A percentile compares a stretch with the other conserved stretches of the same genome.
phyloP scores from a whole-genome alignment of 768 basidiomycete species.

The Leucocoprinus leucothites region DNA sequence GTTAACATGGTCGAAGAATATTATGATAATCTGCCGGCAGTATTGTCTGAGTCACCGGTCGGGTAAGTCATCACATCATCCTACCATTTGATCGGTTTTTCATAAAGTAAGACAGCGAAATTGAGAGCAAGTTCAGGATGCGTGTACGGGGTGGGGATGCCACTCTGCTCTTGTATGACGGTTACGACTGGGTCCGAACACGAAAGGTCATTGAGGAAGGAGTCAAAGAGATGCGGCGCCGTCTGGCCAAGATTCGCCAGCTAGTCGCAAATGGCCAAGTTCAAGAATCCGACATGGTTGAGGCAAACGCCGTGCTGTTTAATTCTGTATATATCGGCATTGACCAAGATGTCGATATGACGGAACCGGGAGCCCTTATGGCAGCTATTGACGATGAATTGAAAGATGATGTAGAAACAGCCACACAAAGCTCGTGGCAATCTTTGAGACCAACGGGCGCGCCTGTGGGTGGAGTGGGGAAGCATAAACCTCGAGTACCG shows the following conservation, averaged over 20 bases:
- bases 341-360: slow-evolving; percentile 68
- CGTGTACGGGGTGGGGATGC: slow-evolving; percentile 61
- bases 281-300: slow-evolving; percentile 72
- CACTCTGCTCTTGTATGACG: slow-evolving; percentile 79
- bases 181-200: slow-evolving; percentile 91
- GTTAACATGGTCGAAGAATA: slow-evolving; percentile 73
- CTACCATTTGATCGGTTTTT: background rate
- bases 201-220: slow-evolving; percentile 85
- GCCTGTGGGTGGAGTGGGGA: slow-evolving; percentile 24
- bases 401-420: slow-evolving; percentile 69
- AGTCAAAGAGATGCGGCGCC: slow-evolving; percentile 82
- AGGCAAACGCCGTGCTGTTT: slow-evolving; percentile 76
- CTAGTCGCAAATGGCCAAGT: slow-evolving; percentile 87
- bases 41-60: slow-evolving; percentile 38
- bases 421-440: slow-evolving; percentile 88
- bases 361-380: slow-evolving; percentile 75
- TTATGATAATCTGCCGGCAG: slow-evolving; percentile 63
- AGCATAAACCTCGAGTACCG: slow-evolving; percentile 33
- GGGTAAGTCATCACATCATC: slow-evolving; percentile 37
- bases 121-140: slow-evolving; percentile 41
- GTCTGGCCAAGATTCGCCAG: slow-evolving; percentile 86
- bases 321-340: slow-evolving; percentile 94
- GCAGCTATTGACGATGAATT: slow-evolving; percentile 94
- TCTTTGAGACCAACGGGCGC: slow-evolving; percentile 56
- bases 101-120: slow-evolving; percentile 18